Conservation (phyloP, 495 filamentous ascomycete species). For the Talaromyces nanjingensis region DNA sequence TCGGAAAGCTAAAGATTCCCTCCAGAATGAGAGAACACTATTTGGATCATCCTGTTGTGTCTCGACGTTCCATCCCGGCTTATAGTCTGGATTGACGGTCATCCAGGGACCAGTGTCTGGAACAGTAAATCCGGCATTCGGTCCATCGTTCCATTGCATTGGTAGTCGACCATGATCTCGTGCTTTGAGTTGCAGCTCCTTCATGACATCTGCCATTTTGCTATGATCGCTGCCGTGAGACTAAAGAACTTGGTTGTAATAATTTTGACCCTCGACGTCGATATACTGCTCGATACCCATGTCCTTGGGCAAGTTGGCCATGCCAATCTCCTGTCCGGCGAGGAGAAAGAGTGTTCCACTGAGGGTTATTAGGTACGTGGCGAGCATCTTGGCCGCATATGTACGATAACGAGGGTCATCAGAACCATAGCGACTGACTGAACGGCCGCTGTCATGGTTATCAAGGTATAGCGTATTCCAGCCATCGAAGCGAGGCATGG, state of each 20-base stretch:
- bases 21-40: slow-evolving; percentile 42
- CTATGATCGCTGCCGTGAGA: slow-evolving; percentile 17
- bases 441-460: slow-evolving; percentile 54
- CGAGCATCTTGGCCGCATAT: slow-evolving; percentile 46
- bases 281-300: slow-evolving; percentile 52
- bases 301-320: slow-evolving; percentile 52
- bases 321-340: slow-evolving; percentile 62
- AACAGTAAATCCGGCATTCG: slow-evolving; percentile 36
- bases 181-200: slow-evolving; percentile 28
- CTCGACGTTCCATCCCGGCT: slow-evolving; percentile 32
- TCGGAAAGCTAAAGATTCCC: slow-evolving; percentile 30
- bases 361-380: slow-evolving; percentile 42
- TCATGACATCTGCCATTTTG: slow-evolving; percentile 28
- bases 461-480: slow-evolving; percentile 43
- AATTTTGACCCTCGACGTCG: slow-evolving; percentile 53
- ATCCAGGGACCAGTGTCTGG: slow-evolving; percentile 39
- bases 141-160: slow-evolving; percentile 32
- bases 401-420: slow-evolving; percentile 32
- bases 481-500: slow-evolving; percentile 34
- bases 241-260: slow-evolving; percentile 31
- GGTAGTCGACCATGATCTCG: slow-evolving; percentile 41
- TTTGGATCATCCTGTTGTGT: slow-evolving; percentile 26
- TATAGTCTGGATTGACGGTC: slow-evolving; percentile 40
- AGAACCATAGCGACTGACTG: slow-evolving; percentile 43
- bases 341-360: slow-evolving; percentile 57